Conservation (phyloP, 73 alveolate genomes). For the Paramecium sexaurelia region DNA sequence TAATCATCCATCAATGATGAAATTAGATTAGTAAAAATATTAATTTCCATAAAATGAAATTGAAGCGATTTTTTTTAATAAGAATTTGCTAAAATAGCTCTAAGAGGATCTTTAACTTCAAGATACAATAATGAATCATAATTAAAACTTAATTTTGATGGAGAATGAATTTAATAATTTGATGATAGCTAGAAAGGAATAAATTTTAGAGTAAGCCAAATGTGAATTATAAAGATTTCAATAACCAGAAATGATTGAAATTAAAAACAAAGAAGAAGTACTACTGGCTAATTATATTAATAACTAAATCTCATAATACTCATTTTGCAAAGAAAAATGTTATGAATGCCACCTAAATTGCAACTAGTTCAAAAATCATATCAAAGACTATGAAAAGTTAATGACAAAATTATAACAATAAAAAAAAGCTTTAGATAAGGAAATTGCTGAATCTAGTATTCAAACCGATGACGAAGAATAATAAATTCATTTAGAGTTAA, state of each 20-base stretch:
- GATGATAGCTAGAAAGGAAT: neutral
- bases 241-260: neutral
- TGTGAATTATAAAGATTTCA: neutral
- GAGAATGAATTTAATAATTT: neutral
- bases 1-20: neutral
- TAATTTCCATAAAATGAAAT: neutral
- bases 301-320: neutral
- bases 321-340: neutral
- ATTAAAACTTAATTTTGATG: neutral
- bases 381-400: neutral
- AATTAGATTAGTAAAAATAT: neutral
- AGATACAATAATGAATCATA: neutral
- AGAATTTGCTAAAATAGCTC: neutral
- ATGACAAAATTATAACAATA: neutral
- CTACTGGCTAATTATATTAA: neutral
- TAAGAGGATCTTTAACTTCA: neutral
- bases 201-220: neutral
- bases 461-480: neutral
- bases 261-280: neutral
- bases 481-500: too few species aligned
- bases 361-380: neutral
- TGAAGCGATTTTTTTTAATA: neutral
- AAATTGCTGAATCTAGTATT: neutral
- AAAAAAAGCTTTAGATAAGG: neutral
- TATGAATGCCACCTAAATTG: neutral